Evolutionary conservation across 2,329 filamentous ascomycete species (phyloP).

Genomic region (Cladosporium phlei): DNA sequence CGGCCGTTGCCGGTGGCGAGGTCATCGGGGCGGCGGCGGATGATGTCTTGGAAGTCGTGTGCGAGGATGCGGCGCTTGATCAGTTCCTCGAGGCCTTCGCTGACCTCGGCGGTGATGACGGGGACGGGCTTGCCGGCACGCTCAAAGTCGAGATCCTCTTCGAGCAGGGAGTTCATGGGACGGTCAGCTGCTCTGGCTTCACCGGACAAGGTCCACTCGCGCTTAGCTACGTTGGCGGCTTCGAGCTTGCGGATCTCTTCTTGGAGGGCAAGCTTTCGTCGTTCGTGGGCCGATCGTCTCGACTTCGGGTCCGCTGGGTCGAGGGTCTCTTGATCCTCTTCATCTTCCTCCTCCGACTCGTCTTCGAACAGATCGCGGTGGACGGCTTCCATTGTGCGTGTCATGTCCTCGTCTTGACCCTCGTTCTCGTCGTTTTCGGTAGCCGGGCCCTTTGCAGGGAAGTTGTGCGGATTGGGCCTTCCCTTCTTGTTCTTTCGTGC

Average conservation of each 20-base stretch:
- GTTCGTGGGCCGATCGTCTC: slow-evolving; percentile 79
- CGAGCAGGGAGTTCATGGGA: slow-evolving; percentile 84
- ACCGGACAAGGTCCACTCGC: slow-evolving; percentile 83
- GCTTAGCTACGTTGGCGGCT: slow-evolving; percentile 80
- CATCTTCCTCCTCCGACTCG: slow-evolving; percentile 58
- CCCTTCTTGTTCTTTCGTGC: slow-evolving; percentile 52
- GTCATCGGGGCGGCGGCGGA: slow-evolving; percentile 73
- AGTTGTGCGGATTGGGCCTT: slow-evolving; percentile 52
- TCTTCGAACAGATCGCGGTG: slow-evolving; percentile 89
- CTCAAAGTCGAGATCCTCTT: slow-evolving; percentile 94
- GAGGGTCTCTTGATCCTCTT: slow-evolving; percentile 53
- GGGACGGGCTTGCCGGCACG: slow-evolving; percentile 90
- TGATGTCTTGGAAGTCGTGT: slow-evolving; percentile 87
- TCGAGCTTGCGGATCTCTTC: slow-evolving; percentile 91
- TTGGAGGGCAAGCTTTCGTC: slow-evolving; percentile 75
- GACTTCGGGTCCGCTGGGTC: slow-evolving; percentile 67
- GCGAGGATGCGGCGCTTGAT: slow-evolving; percentile 90
- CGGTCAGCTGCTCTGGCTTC: slow-evolving; percentile 79
- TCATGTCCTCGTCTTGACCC: slow-evolving; percentile 59
- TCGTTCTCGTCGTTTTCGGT: slow-evolving; percentile 35
- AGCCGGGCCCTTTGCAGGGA: slow-evolving; percentile 27
- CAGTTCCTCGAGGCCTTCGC: slow-evolving; percentile 84
- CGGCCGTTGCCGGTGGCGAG: slow-evolving; percentile 59
- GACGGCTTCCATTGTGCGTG: slow-evolving; percentile 80
- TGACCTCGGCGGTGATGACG: slow-evolving; percentile 86